Percentiles rank a stretch among this genome's conserved stretches.
phyloP scores from a whole-genome alignment of 192 early-diverging fungal species.

The Obelidium mucronatum region DNA sequence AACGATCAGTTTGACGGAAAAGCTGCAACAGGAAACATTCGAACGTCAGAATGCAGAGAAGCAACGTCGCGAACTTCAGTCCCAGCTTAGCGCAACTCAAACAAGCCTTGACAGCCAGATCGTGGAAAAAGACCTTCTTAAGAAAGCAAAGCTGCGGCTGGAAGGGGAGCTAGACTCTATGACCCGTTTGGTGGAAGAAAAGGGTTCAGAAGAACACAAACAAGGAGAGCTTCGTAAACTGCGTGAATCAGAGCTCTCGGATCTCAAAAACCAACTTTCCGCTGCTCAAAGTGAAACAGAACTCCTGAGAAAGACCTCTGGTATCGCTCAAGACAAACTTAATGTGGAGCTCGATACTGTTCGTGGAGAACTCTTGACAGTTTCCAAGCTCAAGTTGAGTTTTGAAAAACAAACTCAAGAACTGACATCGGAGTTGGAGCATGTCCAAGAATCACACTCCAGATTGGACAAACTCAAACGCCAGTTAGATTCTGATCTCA shows the following conservation, averaged over 20 bases:
- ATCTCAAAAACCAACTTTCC: constrained; percentile 52
- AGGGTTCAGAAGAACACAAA: constrained; percentile 61
- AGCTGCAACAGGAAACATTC: constrained; percentile 40
- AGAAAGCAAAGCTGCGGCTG: constrained; percentile 58
- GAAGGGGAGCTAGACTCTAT: constrained; percentile 55
- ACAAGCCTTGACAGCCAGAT: constrained; percentile 56
- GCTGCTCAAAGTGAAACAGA: constrained; percentile 55
- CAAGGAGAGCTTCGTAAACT: constrained; percentile 59
- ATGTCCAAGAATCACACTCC: constrained; percentile 48
- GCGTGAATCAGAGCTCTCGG: constrained; percentile 61
- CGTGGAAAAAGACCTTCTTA: constrained; percentile 55
- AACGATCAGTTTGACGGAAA: constrained; percentile 44
- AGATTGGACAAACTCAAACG: constrained; percentile 50
- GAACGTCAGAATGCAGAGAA: constrained; percentile 61
- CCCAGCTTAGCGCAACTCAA: constrained; percentile 46
- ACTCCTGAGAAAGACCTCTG: constrained; percentile 48
- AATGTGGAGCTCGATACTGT: constrained; percentile 57
- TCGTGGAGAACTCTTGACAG: constrained; percentile 46
- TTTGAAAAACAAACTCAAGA: constrained; percentile 54
- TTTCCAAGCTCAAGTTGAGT: constrained; percentile 41
- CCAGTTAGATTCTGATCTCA: constrained; percentile 53
- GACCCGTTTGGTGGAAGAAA: constrained; percentile 55
- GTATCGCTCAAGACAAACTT: constrained; percentile 52
- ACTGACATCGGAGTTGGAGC: constrained; percentile 51
- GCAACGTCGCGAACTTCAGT: constrained; percentile 54